Evolutionary conservation across 129 eudicot genomes (phyloP), one percentile per base, ranked within the genome.

Genomic region (Pittosporum tobira): DNA sequence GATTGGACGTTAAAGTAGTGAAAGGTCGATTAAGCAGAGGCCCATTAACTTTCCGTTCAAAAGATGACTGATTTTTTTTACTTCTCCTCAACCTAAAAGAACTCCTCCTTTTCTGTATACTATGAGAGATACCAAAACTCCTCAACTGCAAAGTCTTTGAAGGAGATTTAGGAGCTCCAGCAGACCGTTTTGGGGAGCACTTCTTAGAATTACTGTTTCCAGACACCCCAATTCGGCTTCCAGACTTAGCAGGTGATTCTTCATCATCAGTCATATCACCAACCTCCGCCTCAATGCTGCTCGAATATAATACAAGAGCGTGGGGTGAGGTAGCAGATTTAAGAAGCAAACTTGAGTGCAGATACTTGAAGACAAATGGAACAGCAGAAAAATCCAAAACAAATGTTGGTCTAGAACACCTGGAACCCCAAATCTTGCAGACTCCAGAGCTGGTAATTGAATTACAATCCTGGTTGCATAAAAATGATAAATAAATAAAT

Each of bases 1-100:
- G 73, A 51, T 49, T 57, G 20, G 91, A 69, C 40, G 68, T 53
- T 27, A 40, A 9, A 5, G 83, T 51, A 23, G 77, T 52, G 25
- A 70, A 60, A 6, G 70, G 65, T 59, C 56, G n/a, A 20, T 66
- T 51, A 43, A 52, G 57, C 10, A 58, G 44, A 42, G 67, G 56
- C 3, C 73, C 81, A 44, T 37, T 57, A 5, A 68, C 23, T 43
- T 79, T 82, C 2, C 64, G 73, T 3, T 66, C 67, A 42, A 72
- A 50, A 29, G 30, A 47, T 2, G 77, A 63, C 6, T 79, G 68
- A 12, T 44, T 77, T 66, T 71, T 73, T 66, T 71, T 73, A 51
- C 61, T 71, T 44, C 72, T 81, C 69, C 75, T 79, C 13, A 79
- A 64, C 68, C 77, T 72, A 44, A 74, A 64, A 69, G 94, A 85